phyloP scores from a whole-genome alignment of 2,329 filamentous ascomycete species.

The Biscogniauxia mediterranea region DNA sequence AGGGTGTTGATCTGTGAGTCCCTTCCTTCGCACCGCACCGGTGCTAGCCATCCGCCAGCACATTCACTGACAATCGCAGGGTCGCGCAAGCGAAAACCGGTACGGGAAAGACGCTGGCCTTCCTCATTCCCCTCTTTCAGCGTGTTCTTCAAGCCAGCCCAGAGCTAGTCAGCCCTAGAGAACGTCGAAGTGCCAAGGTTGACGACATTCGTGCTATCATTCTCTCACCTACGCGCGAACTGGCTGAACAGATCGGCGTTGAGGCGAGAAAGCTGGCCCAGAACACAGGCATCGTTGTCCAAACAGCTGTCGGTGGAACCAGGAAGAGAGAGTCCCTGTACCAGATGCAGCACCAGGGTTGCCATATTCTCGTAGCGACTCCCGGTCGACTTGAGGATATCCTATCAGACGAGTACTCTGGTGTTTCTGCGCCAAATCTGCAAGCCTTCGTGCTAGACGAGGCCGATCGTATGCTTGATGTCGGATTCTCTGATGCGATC shows the following conservation, averaged over 20 bases:
- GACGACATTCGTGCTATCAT: conserved; percentile 68
- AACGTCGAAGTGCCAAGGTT: conserved; percentile 38
- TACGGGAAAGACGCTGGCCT: conserved; percentile 94
- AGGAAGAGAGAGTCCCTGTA: conserved; percentile 67
- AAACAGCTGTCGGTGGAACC: conserved; percentile 89
- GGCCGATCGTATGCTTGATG: conserved; percentile 97
- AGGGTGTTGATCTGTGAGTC: conserved; percentile 78
- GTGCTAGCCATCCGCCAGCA: not conserved
- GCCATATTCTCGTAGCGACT: conserved; percentile 86
- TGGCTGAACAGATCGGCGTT: conserved; percentile 75
- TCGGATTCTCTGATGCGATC: conserved; percentile 73
- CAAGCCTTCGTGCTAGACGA: conserved; percentile 94
- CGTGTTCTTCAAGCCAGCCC: conserved; percentile 68
- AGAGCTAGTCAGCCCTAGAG: conserved; percentile 49
- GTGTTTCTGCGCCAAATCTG: conserved; percentile 74
- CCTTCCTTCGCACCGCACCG: not conserved
- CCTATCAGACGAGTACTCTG: conserved; percentile 61
- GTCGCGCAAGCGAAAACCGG: conserved; percentile 95
- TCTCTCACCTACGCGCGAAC: conserved; percentile 76
- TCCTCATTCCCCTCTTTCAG: conserved; percentile 83
- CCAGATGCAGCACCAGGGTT: conserved; percentile 70
- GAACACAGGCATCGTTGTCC: conserved; percentile 64
- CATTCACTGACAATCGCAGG: conserved; percentile 39
- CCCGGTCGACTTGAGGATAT: conserved; percentile 86
- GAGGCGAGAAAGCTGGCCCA: conserved; percentile 70